A percentile compares a stretch with the other conserved stretches of the same genome.
These are phyloP conservation scores for Beauveria sp. DNA, from an alignment of 2,329 filamentous ascomycete species.

Conservation along the genomic window DNA sequence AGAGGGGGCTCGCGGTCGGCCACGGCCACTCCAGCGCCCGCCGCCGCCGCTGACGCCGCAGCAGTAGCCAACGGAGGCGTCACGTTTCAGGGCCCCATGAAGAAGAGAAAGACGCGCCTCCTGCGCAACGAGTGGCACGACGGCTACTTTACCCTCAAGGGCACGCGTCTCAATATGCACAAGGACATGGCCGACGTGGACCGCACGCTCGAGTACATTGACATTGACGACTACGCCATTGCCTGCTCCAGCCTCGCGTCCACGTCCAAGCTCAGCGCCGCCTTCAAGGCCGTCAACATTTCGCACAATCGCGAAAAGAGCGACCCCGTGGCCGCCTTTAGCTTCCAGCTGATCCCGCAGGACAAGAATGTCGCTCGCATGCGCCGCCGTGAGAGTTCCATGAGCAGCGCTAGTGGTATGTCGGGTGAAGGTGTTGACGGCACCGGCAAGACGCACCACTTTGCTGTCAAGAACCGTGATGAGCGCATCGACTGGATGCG, in stretches of 20 bases:
- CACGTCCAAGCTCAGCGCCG: slow-evolving; percentile 74
- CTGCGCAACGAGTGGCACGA: slow-evolving; percentile 91
- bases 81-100: slow-evolving; percentile 76
- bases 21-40: slow-evolving; percentile 19
- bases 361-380: slow-evolving; percentile 47
- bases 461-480: slow-evolving; percentile 78
- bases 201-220: slow-evolving; percentile 67
- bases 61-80: slow-evolving; percentile 14
- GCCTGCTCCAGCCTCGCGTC: slow-evolving; percentile 72
- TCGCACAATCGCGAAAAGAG: slow-evolving; percentile 45
- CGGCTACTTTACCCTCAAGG: slow-evolving; percentile 79
- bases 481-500: slow-evolving; percentile 97
- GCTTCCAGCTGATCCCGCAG: slow-evolving; percentile 77
- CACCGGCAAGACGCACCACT: slow-evolving; percentile 82
- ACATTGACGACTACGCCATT: slow-evolving; percentile 84
- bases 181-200: slow-evolving; percentile 46
- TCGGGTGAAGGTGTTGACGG: slow-evolving; percentile 45
- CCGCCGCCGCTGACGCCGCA: slow-evolving; percentile 22
- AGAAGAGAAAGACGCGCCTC: slow-evolving; percentile 84
- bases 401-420: slow-evolving; percentile 23
- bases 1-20: slow-evolving; percentile 11
- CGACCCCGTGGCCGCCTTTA: slow-evolving; percentile 60
- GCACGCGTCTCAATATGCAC: slow-evolving; percentile 69
- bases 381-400: slow-evolving; percentile 44
- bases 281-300: slow-evolving; percentile 73